Base-by-base conservation (phyloP, 1,284 basidiomycete genomes). In the Apiotrichum porosum region DNA sequence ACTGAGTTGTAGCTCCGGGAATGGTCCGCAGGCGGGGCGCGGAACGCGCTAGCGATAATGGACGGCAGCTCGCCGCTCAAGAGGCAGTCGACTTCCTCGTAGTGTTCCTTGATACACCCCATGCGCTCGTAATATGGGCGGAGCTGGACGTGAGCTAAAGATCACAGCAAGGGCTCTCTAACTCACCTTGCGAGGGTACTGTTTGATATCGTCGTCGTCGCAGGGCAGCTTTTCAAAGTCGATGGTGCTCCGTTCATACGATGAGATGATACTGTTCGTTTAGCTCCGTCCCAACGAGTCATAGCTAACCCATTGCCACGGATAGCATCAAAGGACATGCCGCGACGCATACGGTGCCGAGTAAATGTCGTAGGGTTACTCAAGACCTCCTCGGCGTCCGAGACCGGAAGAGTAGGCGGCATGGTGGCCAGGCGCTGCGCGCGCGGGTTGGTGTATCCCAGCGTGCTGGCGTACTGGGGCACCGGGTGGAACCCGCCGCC, bases 81-180 rank as follows among this genome's bases (percentile, higher is more conserved):
- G 10, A 75, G 47, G 9, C 37, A 41, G 43, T 75, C 73, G 9
- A 73, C 72, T 55, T 75, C 73, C 15, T 50, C 17, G 50, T 72
- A 75, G 39, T 67, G 62, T 1, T 60, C 60, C 15, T 65, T 53
- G 3, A 74, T 52, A 2, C 48, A 23, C 1, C 68, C 62, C 23
- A 74, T 50, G 31, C 68, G 37, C 24, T 58, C 44, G 42, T 74
- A 74, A 44, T 74, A 74, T 12, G 51, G 55, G 9, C 71, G 57
- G 2, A 68, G 37, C 68, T 72, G 50, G 12, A 13, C 26, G 45
- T 51, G 18, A 54, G 49, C n/a, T 21, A 10, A 18, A 32, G 6
- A n/a, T 30, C 22, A 13, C 17, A 34, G 5, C 18, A n/a, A n/a
- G n/a, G n/a, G n/a, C n/a, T n/a, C 15, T 5, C 39, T 15, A 3